Base-by-base conservation (phyloP, 805 yeast genomes). In the Candida hispaniensis region DNA sequence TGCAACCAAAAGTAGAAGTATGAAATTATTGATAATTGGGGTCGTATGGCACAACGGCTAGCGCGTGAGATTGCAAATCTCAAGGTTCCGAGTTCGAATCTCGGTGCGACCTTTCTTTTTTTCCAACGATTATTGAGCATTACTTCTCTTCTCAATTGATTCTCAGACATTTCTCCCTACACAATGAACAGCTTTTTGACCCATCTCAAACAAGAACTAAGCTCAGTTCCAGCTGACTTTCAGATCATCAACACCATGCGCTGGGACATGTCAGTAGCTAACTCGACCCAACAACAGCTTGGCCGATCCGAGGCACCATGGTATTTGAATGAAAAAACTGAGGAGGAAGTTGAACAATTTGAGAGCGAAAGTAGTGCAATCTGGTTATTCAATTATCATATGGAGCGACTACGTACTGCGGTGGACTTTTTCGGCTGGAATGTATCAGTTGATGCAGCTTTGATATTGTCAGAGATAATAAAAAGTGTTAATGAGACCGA, bases 201-300 rank as follows among this genome's bases (percentile, higher is more conserved):
- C 27, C 28, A 18, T 23, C 3, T 13, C 23, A n/a, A 32, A 32
- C 28, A 17, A 17, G 23, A n/a, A n/a, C n/a, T n/a, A n/a, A n/a
- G n/a, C n/a, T n/a, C n/a, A n/a, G n/a, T n/a, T n/a, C n/a, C n/a
- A n/a, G n/a, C n/a, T n/a, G 28, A 32, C 28, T 32, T 32, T 23
- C 18, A 32, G 17, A 23, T 32, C 36, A 32, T 32, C 28, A 32
- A 32, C 28, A 32, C 36, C 5, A 32, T 32, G 28, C 23, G 36
- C 23, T 32, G 22, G 20, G 36, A 32, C 11, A 14, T 32, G 28
- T 26, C 12, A 9, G 26, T 4, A 2, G 14, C 27, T 3, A 17
- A 10, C 1, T 6, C 24, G 13, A 28, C 23, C 2, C 28, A 32
- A 5, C 36, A 32, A 14, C 18, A 23, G 6, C 26, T 18, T 3